Evolutionary conservation across 2,329 filamentous ascomycete genomes (phyloP).

Genomic region (Cladosporium sp.): DNA sequence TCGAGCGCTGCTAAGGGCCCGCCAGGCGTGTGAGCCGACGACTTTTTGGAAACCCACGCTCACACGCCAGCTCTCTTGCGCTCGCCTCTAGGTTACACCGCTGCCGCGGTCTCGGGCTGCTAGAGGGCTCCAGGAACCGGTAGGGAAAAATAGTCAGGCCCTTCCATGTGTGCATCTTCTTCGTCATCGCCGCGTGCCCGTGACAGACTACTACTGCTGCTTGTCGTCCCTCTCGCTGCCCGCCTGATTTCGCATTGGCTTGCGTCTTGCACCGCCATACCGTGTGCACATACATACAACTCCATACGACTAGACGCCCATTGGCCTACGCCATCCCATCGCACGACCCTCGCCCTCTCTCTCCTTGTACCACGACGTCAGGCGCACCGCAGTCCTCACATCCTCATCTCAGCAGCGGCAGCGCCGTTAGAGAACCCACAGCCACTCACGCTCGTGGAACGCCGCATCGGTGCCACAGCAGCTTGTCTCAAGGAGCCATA

Average conservation of each 20-base stretch:
- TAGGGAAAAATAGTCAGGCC: not conserved
- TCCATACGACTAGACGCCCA: not conserved
- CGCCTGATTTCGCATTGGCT: not conserved
- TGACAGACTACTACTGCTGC: not conserved
- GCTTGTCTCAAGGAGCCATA: slow-evolving; percentile 3
- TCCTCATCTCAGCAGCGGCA: not conserved
- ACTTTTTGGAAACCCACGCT: not conserved
- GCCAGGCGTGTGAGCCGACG: not conserved
- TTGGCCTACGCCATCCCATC: too few species aligned
- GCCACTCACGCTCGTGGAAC: not conserved
- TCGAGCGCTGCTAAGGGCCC: not conserved
- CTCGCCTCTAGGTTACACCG: not conserved
- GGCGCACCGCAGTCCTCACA: not conserved
- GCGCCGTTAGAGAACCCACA: not conserved
- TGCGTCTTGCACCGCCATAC: not conserved
- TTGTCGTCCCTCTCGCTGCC: not conserved
- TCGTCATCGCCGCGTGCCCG: slow-evolving; percentile 1
- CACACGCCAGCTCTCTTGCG: not conserved
- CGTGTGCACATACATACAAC: not conserved
- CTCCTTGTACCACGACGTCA: not conserved
- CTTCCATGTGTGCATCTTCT: not conserved
- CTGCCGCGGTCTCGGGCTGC: slow-evolving; percentile 10
- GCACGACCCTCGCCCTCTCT: too few species aligned
- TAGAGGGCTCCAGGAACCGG: slow-evolving; percentile 1
- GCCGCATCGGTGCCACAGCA: not conserved